Conservation (phyloP, 2,329 filamentous ascomycete genomes). For the Exophiala xenobiotica region DNA sequence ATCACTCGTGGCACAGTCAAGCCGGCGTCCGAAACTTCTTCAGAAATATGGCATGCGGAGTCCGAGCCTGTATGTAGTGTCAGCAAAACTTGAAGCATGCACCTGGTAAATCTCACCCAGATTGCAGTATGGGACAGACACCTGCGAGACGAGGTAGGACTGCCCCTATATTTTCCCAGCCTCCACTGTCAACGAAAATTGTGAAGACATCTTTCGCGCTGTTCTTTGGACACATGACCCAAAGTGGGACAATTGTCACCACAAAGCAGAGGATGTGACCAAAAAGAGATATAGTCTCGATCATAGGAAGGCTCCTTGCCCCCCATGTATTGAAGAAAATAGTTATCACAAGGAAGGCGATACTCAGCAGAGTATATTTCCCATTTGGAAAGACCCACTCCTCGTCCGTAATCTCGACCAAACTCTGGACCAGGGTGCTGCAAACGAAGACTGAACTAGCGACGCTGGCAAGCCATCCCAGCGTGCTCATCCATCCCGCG, state of each 20-base stretch:
- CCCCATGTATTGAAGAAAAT: conserved; percentile 31
- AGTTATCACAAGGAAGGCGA: conserved; percentile 29
- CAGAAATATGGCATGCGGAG: conserved; percentile 27
- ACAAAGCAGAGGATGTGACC: conserved; percentile 30
- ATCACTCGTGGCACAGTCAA: conserved; percentile 49
- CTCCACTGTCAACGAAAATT: conserved; percentile 31
- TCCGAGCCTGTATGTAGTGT: conserved; percentile 4
- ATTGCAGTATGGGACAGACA: conserved; percentile 21
- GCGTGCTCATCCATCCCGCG: conserved; percentile 40
- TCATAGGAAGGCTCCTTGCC: conserved; percentile 25
- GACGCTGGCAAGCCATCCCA: conserved; percentile 39
- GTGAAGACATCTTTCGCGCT: conserved; percentile 31
- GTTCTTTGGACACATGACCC: conserved; percentile 28
- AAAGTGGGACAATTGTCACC: conserved; percentile 29
- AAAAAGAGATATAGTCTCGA: conserved; percentile 29
- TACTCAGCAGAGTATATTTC: conserved; percentile 34
- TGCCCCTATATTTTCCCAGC: conserved; percentile 32
- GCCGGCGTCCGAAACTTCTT: conserved; percentile 49
- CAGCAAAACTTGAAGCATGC: not conserved
- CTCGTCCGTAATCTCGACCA: conserved; percentile 35
- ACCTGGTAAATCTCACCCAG: conserved; percentile 8
- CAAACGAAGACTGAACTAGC: conserved; percentile 38
- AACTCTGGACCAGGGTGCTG: conserved; percentile 38
- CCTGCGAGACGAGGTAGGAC: conserved; percentile 22
- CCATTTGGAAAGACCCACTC: conserved; percentile 32